Conservation (phyloP, 1,284 basidiomycete genomes). For the Boletus hoseneyae region DNA sequence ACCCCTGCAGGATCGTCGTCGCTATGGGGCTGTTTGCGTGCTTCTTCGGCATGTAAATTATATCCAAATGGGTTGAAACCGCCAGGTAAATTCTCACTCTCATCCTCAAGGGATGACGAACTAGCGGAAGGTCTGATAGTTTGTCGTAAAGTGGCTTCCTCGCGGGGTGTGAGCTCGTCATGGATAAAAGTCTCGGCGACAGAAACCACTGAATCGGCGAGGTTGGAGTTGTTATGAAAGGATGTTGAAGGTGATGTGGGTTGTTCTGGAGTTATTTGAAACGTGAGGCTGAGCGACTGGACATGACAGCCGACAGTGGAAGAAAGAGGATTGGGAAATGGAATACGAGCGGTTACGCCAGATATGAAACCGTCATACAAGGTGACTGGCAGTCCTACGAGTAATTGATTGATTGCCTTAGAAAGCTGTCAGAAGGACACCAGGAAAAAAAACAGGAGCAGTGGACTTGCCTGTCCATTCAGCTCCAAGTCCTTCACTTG, state of each 20-base stretch:
- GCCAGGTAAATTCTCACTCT: slow-evolving; percentile 53
- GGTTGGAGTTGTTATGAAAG: slow-evolving; percentile 36
- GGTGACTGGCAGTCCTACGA: slow-evolving; percentile 66
- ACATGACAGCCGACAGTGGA: slow-evolving; percentile 67
- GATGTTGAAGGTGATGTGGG: slow-evolving; percentile 13
- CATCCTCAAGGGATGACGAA: slow-evolving; percentile 32
- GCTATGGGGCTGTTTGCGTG: slow-evolving; percentile 27
- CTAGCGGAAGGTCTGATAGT: slow-evolving; percentile 54
- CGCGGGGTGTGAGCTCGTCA: slow-evolving; percentile 69
- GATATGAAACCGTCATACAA: slow-evolving; percentile 72
- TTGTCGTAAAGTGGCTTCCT: slow-evolving; percentile 70
- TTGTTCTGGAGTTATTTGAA: slow-evolving; percentile 45
- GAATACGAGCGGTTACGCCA: slow-evolving; percentile 71
- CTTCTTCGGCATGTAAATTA: slow-evolving; percentile 36
- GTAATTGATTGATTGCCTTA: slow-evolving; percentile 77
- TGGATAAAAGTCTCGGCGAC: slow-evolving; percentile 85
- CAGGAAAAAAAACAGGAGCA: slow-evolving; percentile 9
- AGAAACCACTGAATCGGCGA: slow-evolving; percentile 75
- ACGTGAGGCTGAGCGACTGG: slow-evolving; percentile 58
- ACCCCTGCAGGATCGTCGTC: slow-evolving; percentile 68
- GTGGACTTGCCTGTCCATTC: slow-evolving; percentile 58
- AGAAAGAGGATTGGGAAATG: slow-evolving; percentile 72
- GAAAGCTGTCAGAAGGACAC: slow-evolving; percentile 15
- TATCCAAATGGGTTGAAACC: slow-evolving; percentile 57
- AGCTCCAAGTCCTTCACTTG: slow-evolving; percentile 84